Evolutionary conservation across 1,284 basidiomycete species (phyloP).

Genomic region (Microbotryum scabiosae): DNA sequence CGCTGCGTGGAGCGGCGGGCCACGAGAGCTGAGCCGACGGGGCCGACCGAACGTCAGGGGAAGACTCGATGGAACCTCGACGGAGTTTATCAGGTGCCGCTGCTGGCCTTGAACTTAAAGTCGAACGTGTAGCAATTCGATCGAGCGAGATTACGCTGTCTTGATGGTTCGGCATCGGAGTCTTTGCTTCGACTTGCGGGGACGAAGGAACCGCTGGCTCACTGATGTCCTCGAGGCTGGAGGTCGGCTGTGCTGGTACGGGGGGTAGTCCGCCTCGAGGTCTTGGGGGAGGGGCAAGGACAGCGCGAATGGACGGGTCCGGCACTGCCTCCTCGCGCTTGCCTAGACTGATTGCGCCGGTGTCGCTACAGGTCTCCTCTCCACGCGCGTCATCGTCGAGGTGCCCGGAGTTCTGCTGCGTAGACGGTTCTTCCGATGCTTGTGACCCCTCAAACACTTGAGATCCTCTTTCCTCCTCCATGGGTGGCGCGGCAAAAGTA

Average conservation of each 20-base stretch:
- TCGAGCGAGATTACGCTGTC: neutral
- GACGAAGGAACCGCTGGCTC: no score
- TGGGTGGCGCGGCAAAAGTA: neutral
- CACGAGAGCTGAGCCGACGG: constrained; percentile 20
- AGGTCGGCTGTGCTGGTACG: neutral
- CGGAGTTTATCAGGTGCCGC: constrained; percentile 41
- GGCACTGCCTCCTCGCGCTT: neutral
- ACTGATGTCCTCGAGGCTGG: neutral
- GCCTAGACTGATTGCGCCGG: neutral
- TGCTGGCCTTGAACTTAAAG: constrained; percentile 47
- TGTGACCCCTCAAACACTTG: neutral
- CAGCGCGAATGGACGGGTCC: neutral
- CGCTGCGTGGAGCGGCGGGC: constrained; percentile 1
- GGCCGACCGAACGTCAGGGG: constrained; percentile 18
- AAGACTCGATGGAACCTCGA: constrained; percentile 8
- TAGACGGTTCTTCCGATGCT: neutral
- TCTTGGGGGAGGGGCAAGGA: neutral
- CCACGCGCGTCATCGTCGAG: neutral
- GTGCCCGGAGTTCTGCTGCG: neutral
- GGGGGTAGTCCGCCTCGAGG: neutral
- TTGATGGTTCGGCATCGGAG: neutral
- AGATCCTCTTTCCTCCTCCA: neutral
- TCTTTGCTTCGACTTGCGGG: no score
- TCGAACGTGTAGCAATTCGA: neutral
- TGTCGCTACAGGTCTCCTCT: neutral